Evolutionary conservation across 371 early-diverging fungal species (phyloP).

Genomic region (Synchytrium microbalum): DNA sequence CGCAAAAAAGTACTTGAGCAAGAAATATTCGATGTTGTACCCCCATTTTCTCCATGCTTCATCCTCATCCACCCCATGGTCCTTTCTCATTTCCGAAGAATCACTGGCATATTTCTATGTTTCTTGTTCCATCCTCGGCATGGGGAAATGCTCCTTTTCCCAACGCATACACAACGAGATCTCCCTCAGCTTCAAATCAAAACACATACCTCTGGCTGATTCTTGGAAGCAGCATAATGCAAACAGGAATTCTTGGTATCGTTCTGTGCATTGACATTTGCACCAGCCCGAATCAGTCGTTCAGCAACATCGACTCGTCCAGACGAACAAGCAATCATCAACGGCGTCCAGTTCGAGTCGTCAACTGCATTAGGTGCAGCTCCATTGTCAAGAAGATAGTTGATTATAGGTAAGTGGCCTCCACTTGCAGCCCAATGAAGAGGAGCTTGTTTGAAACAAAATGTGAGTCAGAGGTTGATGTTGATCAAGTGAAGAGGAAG

Average conservation of each 20-base stretch:
- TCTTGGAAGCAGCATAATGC: slow-evolving; percentile 18
- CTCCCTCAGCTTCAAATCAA: background rate
- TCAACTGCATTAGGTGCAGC: slow-evolving; percentile 10
- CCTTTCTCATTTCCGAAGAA: too few species aligned
- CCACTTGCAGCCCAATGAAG: slow-evolving; percentile 20
- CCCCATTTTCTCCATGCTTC: too few species aligned
- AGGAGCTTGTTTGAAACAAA: slow-evolving; percentile 2
- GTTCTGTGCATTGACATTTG: slow-evolving; percentile 12
- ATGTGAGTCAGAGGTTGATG: background rate
- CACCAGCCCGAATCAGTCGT: slow-evolving; percentile 5
- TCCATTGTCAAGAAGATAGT: slow-evolving; percentile 8
- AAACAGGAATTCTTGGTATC: slow-evolving; percentile 7
- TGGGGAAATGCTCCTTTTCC: too few species aligned
- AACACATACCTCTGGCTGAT: slow-evolving; percentile 9
- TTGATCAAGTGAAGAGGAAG: background rate
- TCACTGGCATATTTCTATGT: too few species aligned
- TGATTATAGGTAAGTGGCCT: slow-evolving; percentile 11
- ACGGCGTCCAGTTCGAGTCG: slow-evolving; percentile 19
- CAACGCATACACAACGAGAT: background rate
- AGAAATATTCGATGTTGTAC: too few species aligned
- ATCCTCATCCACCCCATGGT: too few species aligned
- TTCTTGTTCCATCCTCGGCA: too few species aligned
- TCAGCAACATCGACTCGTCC: slow-evolving; percentile 12
- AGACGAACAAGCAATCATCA: slow-evolving; percentile 15
- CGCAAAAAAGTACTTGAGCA: too few species aligned